Evolutionary conservation across 257 asterid species (phyloP).

Genomic region (Hygrophila difformis): DNA sequence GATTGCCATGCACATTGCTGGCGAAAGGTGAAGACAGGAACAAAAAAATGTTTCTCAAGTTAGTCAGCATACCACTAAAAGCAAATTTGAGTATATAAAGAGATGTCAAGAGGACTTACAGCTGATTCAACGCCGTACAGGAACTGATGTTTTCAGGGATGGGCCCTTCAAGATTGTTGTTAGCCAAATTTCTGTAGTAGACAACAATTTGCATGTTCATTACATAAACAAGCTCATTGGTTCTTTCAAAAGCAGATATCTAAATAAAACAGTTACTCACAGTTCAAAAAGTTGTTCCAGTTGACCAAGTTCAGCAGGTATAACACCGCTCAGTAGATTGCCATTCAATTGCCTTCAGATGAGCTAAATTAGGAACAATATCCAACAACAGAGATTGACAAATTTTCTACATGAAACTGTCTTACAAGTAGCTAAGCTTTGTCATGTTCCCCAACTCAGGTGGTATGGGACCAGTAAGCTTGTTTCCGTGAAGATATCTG

Average conservation of each 20-base stretch:
- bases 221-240: not conserved
- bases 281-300: conserved; percentile 88
- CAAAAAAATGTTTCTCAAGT: not conserved
- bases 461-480: conserved; percentile 78
- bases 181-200: conserved; percentile 66
- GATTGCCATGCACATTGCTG: conserved; percentile 90
- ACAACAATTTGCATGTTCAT: not conserved
- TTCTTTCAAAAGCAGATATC: not conserved
- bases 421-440: conserved; percentile 85
- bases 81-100: not conserved
- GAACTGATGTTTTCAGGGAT: conserved; percentile 91
- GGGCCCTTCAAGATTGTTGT: conserved; percentile 79
- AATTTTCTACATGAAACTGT: not conserved
- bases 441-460: conserved; percentile 93
- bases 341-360: conserved; percentile 79
- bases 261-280: conserved; percentile 29
- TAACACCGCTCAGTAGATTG: conserved; percentile 64
- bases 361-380: conserved; percentile 9
- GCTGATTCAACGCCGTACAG: conserved; percentile 85
- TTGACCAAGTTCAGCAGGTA: conserved; percentile 86
- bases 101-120: conserved; percentile 40
- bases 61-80: not conserved
- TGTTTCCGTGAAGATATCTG: conserved; percentile 98
- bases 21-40: not conserved
- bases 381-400: not conserved